Conservation (phyloP, 768 basidiomycete genomes). For the Lactarius evosmus region DNA sequence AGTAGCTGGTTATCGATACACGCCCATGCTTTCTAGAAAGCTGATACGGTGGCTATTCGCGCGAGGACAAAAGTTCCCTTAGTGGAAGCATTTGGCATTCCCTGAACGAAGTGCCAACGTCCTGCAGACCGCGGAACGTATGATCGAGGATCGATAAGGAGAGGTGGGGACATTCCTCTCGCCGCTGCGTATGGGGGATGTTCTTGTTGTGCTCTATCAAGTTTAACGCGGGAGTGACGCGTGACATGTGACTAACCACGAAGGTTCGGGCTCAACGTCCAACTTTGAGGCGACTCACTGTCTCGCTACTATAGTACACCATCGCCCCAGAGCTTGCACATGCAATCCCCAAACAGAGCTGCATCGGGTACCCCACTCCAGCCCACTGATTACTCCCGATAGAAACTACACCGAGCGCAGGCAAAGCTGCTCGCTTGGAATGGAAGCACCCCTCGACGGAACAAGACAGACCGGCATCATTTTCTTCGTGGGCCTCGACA, state of each 20-base stretch:
- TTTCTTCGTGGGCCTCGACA: background rate
- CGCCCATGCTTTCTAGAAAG: background rate
- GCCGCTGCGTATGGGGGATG: background rate
- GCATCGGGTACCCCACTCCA: background rate
- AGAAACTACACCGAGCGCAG: background rate
- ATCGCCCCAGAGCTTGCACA: too few relatives aligned
- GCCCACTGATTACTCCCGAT: background rate
- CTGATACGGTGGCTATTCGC: background rate
- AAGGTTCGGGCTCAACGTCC: too few relatives aligned
- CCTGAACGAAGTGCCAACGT: background rate
- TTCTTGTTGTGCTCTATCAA: conserved; percentile 3
- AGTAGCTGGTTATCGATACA: conserved; percentile 1
- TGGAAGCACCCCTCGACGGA: background rate
- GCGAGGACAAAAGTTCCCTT: background rate
- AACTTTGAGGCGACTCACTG: too few relatives aligned
- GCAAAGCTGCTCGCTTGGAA: background rate
- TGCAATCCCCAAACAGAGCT: too few relatives aligned
- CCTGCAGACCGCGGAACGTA: background rate
- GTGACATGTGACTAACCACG: too few relatives aligned
- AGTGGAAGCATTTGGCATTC: background rate
- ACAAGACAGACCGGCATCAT: background rate
- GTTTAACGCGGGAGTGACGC: background rate
- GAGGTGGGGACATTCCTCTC: conserved; percentile 1
- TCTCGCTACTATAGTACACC: background rate
- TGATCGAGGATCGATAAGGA: conserved; percentile 3